Base-by-base conservation (phyloP, 768 basidiomycete genomes). In the Suillus brevipes region DNA sequence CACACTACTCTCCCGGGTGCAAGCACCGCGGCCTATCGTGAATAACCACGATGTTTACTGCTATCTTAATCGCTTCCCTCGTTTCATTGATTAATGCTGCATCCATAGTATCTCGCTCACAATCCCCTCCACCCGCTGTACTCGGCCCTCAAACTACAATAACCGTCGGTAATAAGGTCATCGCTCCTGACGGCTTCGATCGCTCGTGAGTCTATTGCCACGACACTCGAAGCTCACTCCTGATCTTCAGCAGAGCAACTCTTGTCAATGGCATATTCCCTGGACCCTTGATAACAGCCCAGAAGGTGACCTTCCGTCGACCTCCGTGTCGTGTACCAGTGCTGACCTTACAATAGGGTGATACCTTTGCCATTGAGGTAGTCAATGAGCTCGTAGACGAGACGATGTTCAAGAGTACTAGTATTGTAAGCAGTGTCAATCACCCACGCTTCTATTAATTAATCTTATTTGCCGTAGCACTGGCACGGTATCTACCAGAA, bases 401-500 rank as follows among this genome's bases (percentile, higher is more conserved):
- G 3, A 75, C 81, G 0, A 85, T 87, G 86, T 65, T 80, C 37
- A 78, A 77, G 49, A 76, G 73, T 4, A 87, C 87, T 8, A 83
- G 80, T 34, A 80, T 87, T 40, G 86, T 86, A 37, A 67, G 83
- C 68, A 28, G 13, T 10, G 50, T 7, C 18, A 47, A 31, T 28
- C 5, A 18, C 28, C n/a, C n/a, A n/a, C 16, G 0, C 8, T 13
- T 13, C 38, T 60, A 18, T 23, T 57, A 8, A n/a, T 57, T 50
- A 9, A 68, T 1, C 13, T 16, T 36, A 23, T 38, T 20, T 9
- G 6, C 23, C 6, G 6, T 13, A 87, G 85, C 85, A 87, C 66
- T 86, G 84, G 84, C 85, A 86, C 68, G 85, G 85, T 4, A 70
- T 86, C 55, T 78, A 74, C 61, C 85, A 86, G 69, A 69, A 71